phyloP scores from a whole-genome alignment of 2,329 filamentous ascomycete species.

The Neonectria faginata region DNA sequence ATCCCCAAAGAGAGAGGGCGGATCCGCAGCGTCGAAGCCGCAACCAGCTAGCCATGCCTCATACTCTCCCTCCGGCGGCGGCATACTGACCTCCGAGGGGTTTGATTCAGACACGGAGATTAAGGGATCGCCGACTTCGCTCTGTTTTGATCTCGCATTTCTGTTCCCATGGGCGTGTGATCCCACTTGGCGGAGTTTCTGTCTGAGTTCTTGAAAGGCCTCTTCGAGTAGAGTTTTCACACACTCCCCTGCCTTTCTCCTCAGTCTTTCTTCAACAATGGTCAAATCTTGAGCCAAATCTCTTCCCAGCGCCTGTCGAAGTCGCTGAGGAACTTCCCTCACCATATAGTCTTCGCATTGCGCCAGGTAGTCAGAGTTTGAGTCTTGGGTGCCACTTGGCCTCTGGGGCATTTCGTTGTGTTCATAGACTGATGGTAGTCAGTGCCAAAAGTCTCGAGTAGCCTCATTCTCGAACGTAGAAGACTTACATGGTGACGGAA shows the following conservation, averaged over 20 bases:
- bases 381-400: neutral
- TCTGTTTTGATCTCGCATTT: neutral
- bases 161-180: no score
- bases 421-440: neutral
- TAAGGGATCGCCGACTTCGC: neutral
- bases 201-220: no score
- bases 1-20: neutral
- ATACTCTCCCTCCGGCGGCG: neutral
- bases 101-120: neutral
- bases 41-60: neutral
- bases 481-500: neutral
- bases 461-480: neutral
- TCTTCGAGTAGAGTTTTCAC: no score
- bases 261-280: no score
- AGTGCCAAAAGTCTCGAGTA: neutral
- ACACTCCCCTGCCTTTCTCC: no score
- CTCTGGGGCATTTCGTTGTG: neutral
- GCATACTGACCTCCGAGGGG: no score
- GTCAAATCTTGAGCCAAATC: no score
- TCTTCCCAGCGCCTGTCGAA: no score
- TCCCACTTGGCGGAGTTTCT: no score
- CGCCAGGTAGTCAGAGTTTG: neutral
- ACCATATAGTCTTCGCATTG: neutral
- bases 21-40: neutral
- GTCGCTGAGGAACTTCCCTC: no score